phyloP scores from a whole-genome alignment of 2,329 filamentous ascomycete genomes.

The Xylariales sp. region DNA sequence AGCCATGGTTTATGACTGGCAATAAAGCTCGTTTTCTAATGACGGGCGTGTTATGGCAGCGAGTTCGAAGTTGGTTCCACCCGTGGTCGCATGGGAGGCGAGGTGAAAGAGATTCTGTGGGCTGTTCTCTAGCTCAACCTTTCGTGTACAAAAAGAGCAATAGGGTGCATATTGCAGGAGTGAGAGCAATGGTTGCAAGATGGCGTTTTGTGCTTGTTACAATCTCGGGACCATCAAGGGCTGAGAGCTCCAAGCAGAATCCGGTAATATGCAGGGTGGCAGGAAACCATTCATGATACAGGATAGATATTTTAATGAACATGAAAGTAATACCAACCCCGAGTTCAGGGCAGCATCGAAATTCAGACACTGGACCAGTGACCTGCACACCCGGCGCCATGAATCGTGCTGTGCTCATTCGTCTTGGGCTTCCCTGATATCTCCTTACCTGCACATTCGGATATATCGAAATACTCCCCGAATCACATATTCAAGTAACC shows the following conservation, averaged over 20 bases:
- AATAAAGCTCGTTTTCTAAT: no score
- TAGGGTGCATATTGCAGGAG: not conserved
- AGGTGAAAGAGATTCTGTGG: not conserved
- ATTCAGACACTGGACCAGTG: not conserved
- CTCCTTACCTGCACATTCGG: no score
- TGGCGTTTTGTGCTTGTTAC: not conserved
- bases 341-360: no score
- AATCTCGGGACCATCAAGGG: conserved; percentile 6
- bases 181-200: not conserved
- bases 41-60: no score
- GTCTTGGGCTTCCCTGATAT: no score
- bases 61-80: no score
- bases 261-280: conserved; percentile 1
- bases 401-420: no score
- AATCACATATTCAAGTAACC: no score
- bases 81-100: no score
- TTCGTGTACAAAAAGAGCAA: conserved; percentile 6
- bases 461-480: no score
- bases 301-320: conserved; percentile 8
- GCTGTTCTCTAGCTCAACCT: not conserved
- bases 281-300: conserved; percentile 6
- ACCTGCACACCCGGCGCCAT: no score
- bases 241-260: conserved; percentile 5
- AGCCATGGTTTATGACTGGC: no score
- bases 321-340: conserved; percentile 1